Evolutionary conservation across 202 grass and related monocot species (phyloP).

Genomic region (Zizania palustris): DNA sequence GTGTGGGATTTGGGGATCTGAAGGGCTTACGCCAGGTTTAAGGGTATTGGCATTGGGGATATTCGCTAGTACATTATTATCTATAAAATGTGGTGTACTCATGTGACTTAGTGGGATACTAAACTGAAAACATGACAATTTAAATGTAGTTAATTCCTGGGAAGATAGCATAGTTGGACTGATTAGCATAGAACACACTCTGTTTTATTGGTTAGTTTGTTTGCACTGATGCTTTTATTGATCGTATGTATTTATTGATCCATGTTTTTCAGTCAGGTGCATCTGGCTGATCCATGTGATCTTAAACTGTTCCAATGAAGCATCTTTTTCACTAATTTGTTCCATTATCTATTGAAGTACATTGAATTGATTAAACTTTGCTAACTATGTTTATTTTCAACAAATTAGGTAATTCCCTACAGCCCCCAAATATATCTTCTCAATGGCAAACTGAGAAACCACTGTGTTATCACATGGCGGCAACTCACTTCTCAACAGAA

Average conservation of each 20-base stretch:
- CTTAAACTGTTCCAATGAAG: conserved; percentile 20
- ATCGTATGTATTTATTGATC: background rate
- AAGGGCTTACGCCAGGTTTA: conserved; percentile 5
- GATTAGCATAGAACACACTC: background rate
- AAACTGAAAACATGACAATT: background rate
- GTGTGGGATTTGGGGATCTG: background rate
- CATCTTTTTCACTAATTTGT: background rate
- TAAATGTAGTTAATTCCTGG: background rate
- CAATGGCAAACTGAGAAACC: conserved; percentile 45
- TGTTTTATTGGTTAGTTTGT: background rate
- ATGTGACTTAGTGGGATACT: background rate
- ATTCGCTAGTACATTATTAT: background rate
- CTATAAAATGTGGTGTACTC: background rate
- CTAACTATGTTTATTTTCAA: conserved; percentile 23
- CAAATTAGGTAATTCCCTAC: conserved; percentile 57
- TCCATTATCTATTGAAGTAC: conserved; percentile 11
- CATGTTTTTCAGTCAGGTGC: background rate
- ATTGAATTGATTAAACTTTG: background rate
- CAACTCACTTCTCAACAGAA: conserved; percentile 62
- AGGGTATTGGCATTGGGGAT: conserved; percentile 26
- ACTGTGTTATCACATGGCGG: conserved; percentile 34
- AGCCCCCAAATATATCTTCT: conserved; percentile 31
- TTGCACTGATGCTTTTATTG: background rate
- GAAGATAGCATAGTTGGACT: background rate
- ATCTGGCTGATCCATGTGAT: background rate